Evolutionary conservation across 2,329 filamentous ascomycete genomes (phyloP).

Genomic region (Venturia pyrina): DNA sequence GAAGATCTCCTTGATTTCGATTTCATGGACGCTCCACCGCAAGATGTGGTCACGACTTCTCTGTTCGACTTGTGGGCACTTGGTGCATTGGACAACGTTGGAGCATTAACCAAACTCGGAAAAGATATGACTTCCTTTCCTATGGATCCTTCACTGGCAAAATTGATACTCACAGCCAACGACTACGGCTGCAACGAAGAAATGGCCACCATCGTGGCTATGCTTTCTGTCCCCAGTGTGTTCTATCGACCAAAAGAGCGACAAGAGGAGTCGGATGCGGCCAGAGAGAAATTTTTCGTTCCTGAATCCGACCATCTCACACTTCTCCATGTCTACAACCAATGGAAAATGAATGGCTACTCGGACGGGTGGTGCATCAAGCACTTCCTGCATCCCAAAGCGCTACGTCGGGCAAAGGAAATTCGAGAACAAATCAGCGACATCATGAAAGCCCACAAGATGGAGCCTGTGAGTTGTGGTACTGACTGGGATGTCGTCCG

Average conservation of each 20-base stretch:
- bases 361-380: slow-evolving; percentile 86
- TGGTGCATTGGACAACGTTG: slow-evolving; percentile 86
- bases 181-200: slow-evolving; percentile 92
- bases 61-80: slow-evolving; percentile 97
- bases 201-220: slow-evolving; percentile 95
- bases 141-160: slow-evolving; percentile 93
- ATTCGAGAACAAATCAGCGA: slow-evolving; percentile 88
- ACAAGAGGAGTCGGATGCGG: slow-evolving; percentile 90
- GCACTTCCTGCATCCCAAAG: slow-evolving; percentile 94
- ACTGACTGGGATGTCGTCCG: slow-evolving; percentile 96
- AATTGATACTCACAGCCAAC: slow-evolving; percentile 83
- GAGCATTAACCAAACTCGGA: slow-evolving; percentile 78
- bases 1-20: slow-evolving; percentile 93
- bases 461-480: slow-evolving; percentile 77
- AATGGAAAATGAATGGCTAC: slow-evolving; percentile 86
- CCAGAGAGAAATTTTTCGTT: slow-evolving; percentile 96
- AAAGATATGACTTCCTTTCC: slow-evolving; percentile 94
- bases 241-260: slow-evolving; percentile 97
- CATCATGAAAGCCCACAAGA: slow-evolving; percentile 90
- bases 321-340: slow-evolving; percentile 86
- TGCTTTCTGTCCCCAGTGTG: slow-evolving; percentile 92
- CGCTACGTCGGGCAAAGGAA: slow-evolving; percentile 80
- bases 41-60: slow-evolving; percentile 94
- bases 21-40: slow-evolving; percentile 97
- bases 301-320: slow-evolving; percentile 96